Percentiles rank a stretch among this genome's conserved stretches.
Conservation (phyloP, 2,329 filamentous ascomycete species). For the Fusarium sp. region DNA sequence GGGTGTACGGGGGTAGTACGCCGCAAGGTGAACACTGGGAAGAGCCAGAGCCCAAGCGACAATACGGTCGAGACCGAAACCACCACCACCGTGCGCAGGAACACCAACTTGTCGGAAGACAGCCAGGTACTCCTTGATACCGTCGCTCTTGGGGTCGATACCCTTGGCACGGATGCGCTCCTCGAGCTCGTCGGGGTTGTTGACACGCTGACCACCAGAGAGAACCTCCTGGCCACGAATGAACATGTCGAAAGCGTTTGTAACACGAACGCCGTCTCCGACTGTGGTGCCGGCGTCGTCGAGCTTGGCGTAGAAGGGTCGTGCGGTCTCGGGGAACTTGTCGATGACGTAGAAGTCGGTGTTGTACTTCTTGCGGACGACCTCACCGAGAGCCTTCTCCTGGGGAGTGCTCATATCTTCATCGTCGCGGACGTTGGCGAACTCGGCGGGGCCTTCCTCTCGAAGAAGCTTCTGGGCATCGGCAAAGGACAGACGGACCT, state of each 20-base stretch:
- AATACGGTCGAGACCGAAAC: slow-evolving; percentile 90
- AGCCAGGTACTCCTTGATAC: slow-evolving; percentile 91
- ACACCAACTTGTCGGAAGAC: slow-evolving; percentile 84
- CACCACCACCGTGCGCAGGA: slow-evolving; percentile 89
- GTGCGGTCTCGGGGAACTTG: slow-evolving; percentile 90
- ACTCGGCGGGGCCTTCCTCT: slow-evolving; percentile 77
- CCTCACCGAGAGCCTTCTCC: slow-evolving; percentile 87
- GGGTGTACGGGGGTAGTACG: slow-evolving; percentile 70
- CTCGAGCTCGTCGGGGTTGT: slow-evolving; percentile 80
- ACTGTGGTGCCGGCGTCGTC: slow-evolving; percentile 72
- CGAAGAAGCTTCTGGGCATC: slow-evolving; percentile 83
- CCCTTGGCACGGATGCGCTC: slow-evolving; percentile 82
- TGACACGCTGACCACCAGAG: slow-evolving; percentile 91
- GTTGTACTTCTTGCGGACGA: slow-evolving; percentile 88
- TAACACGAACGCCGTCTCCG: slow-evolving; percentile 59
- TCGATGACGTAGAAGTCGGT: slow-evolving; percentile 98
- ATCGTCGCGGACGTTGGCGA: slow-evolving; percentile 75
- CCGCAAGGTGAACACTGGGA: slow-evolving; percentile 69
- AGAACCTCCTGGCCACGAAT: slow-evolving; percentile 94
- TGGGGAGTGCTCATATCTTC: slow-evolving; percentile 86
- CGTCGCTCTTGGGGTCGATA: slow-evolving; percentile 77
- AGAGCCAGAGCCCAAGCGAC: slow-evolving; percentile 74
- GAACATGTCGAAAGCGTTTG: slow-evolving; percentile 84
- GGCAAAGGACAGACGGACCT: slow-evolving; percentile 80
- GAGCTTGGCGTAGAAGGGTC: slow-evolving; percentile 89